Conservation (phyloP, 208 protist genomes). For the Wallacemonas rigidus region DNA sequence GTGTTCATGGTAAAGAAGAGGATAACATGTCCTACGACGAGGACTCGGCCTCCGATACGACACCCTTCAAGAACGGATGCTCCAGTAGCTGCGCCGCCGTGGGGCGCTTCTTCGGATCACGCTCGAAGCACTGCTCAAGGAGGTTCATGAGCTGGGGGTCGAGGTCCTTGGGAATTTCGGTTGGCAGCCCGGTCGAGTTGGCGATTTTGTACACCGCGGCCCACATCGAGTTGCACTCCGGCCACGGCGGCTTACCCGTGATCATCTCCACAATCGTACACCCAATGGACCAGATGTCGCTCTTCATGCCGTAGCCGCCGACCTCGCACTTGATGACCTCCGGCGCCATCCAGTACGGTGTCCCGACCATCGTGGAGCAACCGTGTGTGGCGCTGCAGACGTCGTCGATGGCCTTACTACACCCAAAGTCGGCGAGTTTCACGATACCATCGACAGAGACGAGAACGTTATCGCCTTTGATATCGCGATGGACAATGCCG, state of each 20-base stretch:
- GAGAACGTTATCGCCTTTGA: conserved; percentile 92
- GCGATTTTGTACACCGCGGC: conserved; percentile 88
- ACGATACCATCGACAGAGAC: conserved; percentile 83
- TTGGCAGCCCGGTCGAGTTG: conserved; percentile 83
- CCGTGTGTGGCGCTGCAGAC: conserved; percentile 81
- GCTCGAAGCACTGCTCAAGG: conserved; percentile 79
- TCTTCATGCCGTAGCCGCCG: conserved; percentile 90
- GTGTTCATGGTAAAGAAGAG: too few relatives aligned
- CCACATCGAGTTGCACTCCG: conserved; percentile 89
- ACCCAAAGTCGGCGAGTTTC: conserved; percentile 94
- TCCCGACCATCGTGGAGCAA: conserved; percentile 85
- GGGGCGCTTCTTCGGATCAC: conserved; percentile 71
- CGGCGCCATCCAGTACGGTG: conserved; percentile 93
- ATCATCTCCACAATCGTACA: conserved; percentile 95
- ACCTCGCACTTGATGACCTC: conserved; percentile 90
- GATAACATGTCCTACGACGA: background rate
- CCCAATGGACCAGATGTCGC: conserved; percentile 94
- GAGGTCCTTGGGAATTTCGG: conserved; percentile 76
- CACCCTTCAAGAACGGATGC: conserved; percentile 69
- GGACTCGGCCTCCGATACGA: conserved; percentile 11
- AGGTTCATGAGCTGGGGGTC: conserved; percentile 79
- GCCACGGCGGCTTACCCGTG: conserved; percentile 90
- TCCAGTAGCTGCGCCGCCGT: conserved; percentile 64
- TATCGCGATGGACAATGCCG: conserved; percentile 90
- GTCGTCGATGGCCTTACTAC: conserved; percentile 85